Evolutionary conservation across 176 grass and related monocot species (phyloP).

Genomic region (Oryza meridionalis): DNA sequence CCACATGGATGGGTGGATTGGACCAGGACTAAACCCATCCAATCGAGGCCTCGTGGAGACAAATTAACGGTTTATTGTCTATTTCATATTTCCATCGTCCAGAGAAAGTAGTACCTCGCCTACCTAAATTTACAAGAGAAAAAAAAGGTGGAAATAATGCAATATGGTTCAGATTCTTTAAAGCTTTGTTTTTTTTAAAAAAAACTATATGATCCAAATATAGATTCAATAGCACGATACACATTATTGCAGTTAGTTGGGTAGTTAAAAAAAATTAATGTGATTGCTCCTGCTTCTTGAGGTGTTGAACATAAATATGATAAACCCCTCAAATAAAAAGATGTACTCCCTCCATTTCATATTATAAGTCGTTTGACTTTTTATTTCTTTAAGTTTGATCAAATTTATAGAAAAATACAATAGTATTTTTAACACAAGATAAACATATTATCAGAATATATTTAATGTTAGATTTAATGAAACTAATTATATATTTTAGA

Average conservation of each 20-base stretch:
- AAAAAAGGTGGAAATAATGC: background rate
- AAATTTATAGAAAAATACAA: too few relatives aligned
- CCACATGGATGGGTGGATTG: background rate
- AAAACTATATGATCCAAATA: background rate
- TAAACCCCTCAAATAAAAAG: background rate
- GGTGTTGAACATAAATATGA: background rate
- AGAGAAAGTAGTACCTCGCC: too few relatives aligned
- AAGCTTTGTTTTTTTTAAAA: background rate
- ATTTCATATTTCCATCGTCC: too few relatives aligned
- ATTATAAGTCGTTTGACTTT: too few relatives aligned
- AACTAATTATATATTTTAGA: too few relatives aligned
- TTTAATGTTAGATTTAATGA: too few relatives aligned
- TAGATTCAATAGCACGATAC: background rate
- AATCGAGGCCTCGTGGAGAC: background rate
- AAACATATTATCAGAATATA: too few relatives aligned
- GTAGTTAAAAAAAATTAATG: background rate
- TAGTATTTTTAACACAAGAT: too few relatives aligned
- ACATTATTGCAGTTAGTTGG: background rate
- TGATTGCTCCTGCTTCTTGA: background rate
- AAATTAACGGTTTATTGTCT: too few relatives aligned
- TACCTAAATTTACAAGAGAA: background rate
- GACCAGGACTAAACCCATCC: background rate
- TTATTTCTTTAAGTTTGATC: too few relatives aligned
- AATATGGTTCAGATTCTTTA: background rate
- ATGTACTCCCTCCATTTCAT: background rate